Evolutionary conservation across 1,139 yeast species (phyloP).

Genomic region (Saccharomyces hybrid): DNA sequence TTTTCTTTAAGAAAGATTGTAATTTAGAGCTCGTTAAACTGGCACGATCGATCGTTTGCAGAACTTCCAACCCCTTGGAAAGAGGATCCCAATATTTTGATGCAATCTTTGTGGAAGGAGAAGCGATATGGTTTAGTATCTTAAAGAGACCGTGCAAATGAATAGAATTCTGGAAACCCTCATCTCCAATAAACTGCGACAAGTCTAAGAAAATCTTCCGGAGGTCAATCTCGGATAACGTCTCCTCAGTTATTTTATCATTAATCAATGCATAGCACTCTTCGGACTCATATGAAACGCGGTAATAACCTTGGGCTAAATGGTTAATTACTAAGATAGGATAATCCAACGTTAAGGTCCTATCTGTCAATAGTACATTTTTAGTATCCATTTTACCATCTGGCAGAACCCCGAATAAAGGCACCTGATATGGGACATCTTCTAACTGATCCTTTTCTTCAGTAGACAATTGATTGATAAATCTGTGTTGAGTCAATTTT

Average conservation of each 20-base stretch:
- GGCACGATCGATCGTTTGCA: slow-evolving; percentile 15
- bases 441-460: slow-evolving; percentile 18
- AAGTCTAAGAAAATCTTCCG: slow-evolving; percentile 31
- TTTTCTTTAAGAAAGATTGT: neutral
- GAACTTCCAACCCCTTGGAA: slow-evolving; percentile 20
- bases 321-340: slow-evolving; percentile 38
- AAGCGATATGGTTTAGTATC: slow-evolving; percentile 14
- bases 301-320: slow-evolving; percentile 42
- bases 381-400: slow-evolving; percentile 36
- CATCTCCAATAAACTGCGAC: slow-evolving; percentile 26
- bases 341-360: slow-evolving; percentile 32
- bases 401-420: slow-evolving; percentile 40
- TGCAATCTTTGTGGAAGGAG: slow-evolving; percentile 17
- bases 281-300: slow-evolving; percentile 32
- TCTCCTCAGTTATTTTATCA: slow-evolving; percentile 20
- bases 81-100: slow-evolving; percentile 17
- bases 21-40: slow-evolving; percentile 5
- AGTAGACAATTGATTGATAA: slow-evolving; percentile 16
- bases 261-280: slow-evolving; percentile 29
- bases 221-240: slow-evolving; percentile 25
- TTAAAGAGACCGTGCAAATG: slow-evolving; percentile 26
- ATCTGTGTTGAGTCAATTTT: slow-evolving; percentile 47
- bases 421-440: slow-evolving; percentile 36
- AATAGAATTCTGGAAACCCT: slow-evolving; percentile 18
- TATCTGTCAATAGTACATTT: slow-evolving; percentile 40